Evolutionary conservation across 169 alveolate species (phyloP).

Genomic region (Plasmodium gaboni): DNA sequence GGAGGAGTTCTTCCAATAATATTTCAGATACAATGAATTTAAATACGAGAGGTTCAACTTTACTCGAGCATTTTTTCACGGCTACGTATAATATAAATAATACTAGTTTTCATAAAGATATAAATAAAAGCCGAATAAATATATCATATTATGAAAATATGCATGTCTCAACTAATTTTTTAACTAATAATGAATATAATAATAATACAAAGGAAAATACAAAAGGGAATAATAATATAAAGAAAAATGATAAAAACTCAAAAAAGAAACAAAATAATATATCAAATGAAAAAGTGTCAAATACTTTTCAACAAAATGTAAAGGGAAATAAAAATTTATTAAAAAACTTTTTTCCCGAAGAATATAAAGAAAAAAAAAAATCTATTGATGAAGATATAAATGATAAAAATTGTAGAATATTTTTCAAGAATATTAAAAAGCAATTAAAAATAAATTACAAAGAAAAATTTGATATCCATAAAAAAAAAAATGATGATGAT

Average conservation of each 20-base stretch:
- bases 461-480: background rate
- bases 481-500: background rate
- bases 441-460: constrained; percentile 47
- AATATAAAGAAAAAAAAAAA: background rate
- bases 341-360: background rate
- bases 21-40: background rate
- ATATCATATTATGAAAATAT: constrained; percentile 26
- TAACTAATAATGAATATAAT: background rate
- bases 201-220: background rate
- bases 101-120: background rate
- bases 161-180: background rate
- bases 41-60: constrained; percentile 9
- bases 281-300: background rate
- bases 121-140: constrained; percentile 23
- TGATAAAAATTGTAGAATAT: constrained; percentile 52
- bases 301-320: background rate
- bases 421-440: constrained; percentile 63
- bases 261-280: background rate
- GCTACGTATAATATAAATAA: constrained; percentile 34
- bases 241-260: background rate
- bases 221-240: background rate
- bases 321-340: background rate
- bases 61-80: constrained; percentile 51
- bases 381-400: constrained; percentile 26
- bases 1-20: constrained; percentile 7